phyloP scores from a whole-genome alignment of 1,139 yeast genomes.

The Pichia sp. region DNA sequence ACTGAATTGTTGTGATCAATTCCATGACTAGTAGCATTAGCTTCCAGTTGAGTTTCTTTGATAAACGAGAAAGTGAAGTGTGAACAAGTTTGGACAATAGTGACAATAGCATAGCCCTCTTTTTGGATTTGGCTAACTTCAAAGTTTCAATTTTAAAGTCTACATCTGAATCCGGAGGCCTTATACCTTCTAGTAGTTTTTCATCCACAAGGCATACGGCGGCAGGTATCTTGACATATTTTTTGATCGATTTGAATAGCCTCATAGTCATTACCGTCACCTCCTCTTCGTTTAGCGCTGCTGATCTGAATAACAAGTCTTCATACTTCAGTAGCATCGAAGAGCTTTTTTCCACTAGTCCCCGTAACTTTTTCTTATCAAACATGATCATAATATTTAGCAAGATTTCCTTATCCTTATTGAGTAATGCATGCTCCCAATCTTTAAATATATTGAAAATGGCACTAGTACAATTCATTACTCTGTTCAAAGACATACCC shows the following conservation, averaged over 20 bases:
- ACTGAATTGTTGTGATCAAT: conserved; percentile 51
- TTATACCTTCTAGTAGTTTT: conserved; percentile 44
- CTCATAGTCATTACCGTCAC: conserved; percentile 50
- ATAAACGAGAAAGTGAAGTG: conserved; percentile 36
- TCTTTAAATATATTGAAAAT: conserved; percentile 50
- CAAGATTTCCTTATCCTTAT: conserved; percentile 52
- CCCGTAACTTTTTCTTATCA: conserved; percentile 45
- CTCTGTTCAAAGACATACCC: conserved; percentile 65
- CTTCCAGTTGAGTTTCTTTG: conserved; percentile 62
- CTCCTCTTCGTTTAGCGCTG: conserved; percentile 54
- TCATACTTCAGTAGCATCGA: conserved; percentile 26
- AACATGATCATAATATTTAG: conserved; percentile 66
- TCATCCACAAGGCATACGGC: conserved; percentile 52
- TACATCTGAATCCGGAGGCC: conserved; percentile 55
- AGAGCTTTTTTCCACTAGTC: conserved; percentile 27
- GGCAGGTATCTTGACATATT: conserved; percentile 53
- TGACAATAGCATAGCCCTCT: conserved; percentile 42
- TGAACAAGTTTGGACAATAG: conserved; percentile 43
- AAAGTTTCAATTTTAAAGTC: conserved; percentile 55
- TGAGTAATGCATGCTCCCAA: conserved; percentile 49
- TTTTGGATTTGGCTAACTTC: conserved; percentile 53
- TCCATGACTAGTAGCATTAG: conserved; percentile 51
- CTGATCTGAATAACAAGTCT: conserved; percentile 37
- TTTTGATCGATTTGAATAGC: conserved; percentile 45
- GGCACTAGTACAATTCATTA: conserved; percentile 62